phyloP scores from a whole-genome alignment of 2,329 filamentous ascomycete genomes.

The Dothistroma septosporum region DNA sequence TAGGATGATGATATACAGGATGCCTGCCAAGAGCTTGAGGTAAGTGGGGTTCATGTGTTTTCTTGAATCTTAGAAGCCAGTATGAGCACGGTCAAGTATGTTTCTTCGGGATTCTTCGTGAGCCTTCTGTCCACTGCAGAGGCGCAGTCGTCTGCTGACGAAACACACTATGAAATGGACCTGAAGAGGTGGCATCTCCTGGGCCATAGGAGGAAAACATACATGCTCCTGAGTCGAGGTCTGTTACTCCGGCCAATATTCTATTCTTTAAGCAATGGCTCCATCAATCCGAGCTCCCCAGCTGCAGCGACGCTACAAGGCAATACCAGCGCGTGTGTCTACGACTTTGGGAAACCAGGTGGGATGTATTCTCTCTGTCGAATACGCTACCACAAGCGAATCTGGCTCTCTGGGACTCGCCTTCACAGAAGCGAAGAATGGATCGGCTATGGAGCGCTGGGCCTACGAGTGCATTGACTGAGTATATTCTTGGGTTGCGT shows the following conservation, averaged over 20 bases:
- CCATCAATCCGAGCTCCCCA: conserved; percentile 32
- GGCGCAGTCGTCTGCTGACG: conserved; percentile 49
- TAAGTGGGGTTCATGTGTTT: neutral
- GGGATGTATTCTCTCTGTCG: conserved; percentile 53
- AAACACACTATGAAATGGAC: conserved; percentile 51
- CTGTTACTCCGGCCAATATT: conserved; percentile 45
- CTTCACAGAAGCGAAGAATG: conserved; percentile 43
- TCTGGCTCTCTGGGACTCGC: conserved; percentile 37
- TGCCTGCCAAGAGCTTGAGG: conserved; percentile 1
- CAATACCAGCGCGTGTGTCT: conserved; percentile 53
- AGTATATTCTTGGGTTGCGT: conserved; percentile 47
- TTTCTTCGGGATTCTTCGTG: neutral
- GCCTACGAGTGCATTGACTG: conserved; percentile 42
- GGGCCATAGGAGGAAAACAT: conserved; percentile 58
- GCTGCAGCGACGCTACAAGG: conserved; percentile 34
- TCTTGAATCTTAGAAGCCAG: neutral
- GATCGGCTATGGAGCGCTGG: conserved; percentile 39
- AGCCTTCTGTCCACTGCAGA: neutral
- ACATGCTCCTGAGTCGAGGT: conserved; percentile 52
- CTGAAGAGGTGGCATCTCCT: conserved; percentile 49
- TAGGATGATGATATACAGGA: neutral
- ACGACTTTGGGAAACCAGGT: conserved; percentile 59
- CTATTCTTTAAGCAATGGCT: conserved; percentile 38
- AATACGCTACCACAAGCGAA: conserved; percentile 45
- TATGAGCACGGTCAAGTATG: neutral